Evolutionary conservation across 257 asterid species (phyloP).

Genomic region (Ballota nigra): DNA sequence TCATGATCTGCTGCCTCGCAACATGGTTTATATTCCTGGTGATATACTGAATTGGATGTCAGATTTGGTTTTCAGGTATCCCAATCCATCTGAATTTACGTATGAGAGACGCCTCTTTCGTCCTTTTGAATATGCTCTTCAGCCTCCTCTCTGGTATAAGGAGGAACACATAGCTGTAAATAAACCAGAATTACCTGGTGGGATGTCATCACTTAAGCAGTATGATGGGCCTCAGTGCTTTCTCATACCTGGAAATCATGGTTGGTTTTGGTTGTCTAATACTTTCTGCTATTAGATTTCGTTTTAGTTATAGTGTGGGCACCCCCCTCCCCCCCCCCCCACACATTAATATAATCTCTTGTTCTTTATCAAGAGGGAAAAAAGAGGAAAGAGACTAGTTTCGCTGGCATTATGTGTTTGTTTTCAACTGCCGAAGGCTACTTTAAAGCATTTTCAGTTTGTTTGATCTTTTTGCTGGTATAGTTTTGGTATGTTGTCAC

Average conservation of each 20-base stretch:
- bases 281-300: not conserved
- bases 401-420: not conserved
- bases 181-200: conserved; percentile 89
- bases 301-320: not conserved
- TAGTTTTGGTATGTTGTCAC: conserved; percentile 6
- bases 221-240: conserved; percentile 96
- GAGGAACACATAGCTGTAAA: conserved; percentile 82
- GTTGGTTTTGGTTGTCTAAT: conserved; percentile 38
- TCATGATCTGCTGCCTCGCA: conserved; percentile 5
- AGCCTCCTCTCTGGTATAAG: conserved; percentile 85
- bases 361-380: not conserved
- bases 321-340: not conserved
- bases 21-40: conserved; percentile 4
- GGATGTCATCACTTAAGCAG: conserved; percentile 56
- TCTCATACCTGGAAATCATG: conserved; percentile 97
- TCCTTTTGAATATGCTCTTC: conserved; percentile 97
- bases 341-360: not conserved
- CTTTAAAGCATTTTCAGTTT: not conserved
- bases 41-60: conserved; percentile 2
- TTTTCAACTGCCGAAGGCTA: not conserved
- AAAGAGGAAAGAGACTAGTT: not conserved
- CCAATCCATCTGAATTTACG: conserved; percentile 93
- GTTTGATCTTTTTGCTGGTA: conserved; percentile 10
- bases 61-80: conserved; percentile 57
- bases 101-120: conserved; percentile 92